Conservation (phyloP, 1,139 yeast species). For the Diutina catenulata region DNA sequence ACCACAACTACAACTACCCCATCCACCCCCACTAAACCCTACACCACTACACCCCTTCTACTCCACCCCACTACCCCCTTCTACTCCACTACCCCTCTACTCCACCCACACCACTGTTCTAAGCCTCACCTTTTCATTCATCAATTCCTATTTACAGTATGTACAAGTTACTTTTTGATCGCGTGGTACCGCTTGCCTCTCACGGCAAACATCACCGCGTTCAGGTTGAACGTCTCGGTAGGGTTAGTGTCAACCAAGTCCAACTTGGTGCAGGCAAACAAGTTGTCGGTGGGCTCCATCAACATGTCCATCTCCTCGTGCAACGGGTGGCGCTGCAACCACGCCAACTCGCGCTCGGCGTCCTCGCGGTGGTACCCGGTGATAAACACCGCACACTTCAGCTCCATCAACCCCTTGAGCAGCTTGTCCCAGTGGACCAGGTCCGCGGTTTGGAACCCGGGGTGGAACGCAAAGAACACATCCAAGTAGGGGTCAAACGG, state of each 20-base stretch:
- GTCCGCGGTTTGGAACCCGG: conserved; percentile 84
- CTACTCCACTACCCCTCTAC: too few relatives aligned
- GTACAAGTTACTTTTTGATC: conserved; percentile 24
- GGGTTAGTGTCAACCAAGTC: conserved; percentile 88
- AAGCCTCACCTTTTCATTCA: too few relatives aligned
- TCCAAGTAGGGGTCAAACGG: conserved; percentile 97
- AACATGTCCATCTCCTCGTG: conserved; percentile 66
- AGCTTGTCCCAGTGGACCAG: conserved; percentile 74
- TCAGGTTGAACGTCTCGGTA: conserved; percentile 84
- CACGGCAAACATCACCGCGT: conserved; percentile 78
- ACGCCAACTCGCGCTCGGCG: conserved; percentile 53
- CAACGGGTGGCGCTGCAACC: conserved; percentile 49
- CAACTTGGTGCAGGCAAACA: conserved; percentile 82
- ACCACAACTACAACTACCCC: too few relatives aligned
- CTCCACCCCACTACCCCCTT: too few relatives aligned
- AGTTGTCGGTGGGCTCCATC: conserved; percentile 61
- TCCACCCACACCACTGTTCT: too few relatives aligned
- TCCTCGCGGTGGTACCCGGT: conserved; percentile 85
- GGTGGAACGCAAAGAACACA: conserved; percentile 87
- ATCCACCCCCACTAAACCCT: too few relatives aligned
- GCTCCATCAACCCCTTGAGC: conserved; percentile 75
- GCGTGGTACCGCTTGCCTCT: conserved; percentile 97
- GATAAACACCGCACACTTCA: conserved; percentile 83
- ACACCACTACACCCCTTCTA: too few relatives aligned
- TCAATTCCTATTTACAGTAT: conserved; percentile 7